phyloP scores from a whole-genome alignment of 331 rosid species.

The Acacia pycnantha region DNA sequence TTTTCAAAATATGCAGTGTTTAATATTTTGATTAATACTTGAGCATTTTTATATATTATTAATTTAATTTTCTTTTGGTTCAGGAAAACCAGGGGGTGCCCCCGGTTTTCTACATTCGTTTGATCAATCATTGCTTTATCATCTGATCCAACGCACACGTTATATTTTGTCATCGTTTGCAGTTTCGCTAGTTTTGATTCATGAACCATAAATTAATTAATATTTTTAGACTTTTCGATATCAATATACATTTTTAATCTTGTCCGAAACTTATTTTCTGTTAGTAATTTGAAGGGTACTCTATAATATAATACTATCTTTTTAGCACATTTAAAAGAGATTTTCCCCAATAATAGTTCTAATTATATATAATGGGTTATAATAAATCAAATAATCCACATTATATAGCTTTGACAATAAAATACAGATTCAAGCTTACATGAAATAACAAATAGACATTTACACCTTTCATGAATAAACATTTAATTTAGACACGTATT shows the following conservation, averaged over 20 bases:
- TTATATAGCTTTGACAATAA: no score
- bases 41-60: background rate
- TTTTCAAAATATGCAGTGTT: background rate
- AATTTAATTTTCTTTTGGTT: background rate
- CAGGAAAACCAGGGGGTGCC: background rate
- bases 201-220: background rate
- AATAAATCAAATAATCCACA: no score
- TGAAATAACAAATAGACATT: no score
- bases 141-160: background rate
- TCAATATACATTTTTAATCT: background rate
- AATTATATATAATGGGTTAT: no score
- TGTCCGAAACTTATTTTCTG: background rate
- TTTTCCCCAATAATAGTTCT: background rate
- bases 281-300: background rate
- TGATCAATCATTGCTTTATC: background rate
- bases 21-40: background rate
- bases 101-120: background rate
- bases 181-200: background rate
- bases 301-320: background rate
- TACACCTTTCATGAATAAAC: no score
- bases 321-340: background rate
- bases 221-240: background rate
- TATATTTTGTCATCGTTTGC: background rate
- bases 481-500: no score
- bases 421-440: no score